These are phyloP conservation scores for Fusarium anguioides DNA, from an alignment of 2,329 filamentous ascomycete species.

Conservation along the genomic window DNA sequence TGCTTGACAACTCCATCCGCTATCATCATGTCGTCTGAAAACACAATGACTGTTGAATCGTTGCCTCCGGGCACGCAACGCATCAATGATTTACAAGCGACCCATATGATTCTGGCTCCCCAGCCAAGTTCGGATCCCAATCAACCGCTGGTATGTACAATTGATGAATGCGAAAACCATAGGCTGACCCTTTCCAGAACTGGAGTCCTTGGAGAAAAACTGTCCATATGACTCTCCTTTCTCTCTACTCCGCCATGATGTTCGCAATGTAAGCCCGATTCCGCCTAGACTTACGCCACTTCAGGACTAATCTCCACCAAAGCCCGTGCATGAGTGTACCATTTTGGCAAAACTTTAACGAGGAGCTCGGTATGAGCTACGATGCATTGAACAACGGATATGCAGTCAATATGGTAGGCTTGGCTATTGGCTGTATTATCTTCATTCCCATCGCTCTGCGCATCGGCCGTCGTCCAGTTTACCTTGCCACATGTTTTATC, in stretches of 20 bases:
- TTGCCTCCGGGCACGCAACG: constrained; percentile 33
- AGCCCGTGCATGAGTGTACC: constrained; percentile 35
- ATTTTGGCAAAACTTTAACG: constrained; percentile 33
- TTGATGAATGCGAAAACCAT: rapidly evolving
- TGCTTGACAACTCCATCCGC: neutral
- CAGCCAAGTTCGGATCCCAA: constrained; percentile 35
- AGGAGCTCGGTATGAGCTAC: constrained; percentile 35
- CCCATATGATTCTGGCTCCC: constrained; percentile 27
- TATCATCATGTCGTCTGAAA: neutral
- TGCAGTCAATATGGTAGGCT: constrained; percentile 45
- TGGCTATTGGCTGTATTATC: constrained; percentile 48
- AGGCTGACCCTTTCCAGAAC: neutral
- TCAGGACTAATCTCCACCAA: neutral
- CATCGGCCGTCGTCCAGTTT: constrained; percentile 47
- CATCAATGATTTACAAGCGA: constrained; percentile 27
- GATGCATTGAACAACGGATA: constrained; percentile 41
- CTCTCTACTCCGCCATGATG: constrained; percentile 33
- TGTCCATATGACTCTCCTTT: constrained; percentile 17
- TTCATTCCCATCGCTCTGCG: constrained; percentile 50
- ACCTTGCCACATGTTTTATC: constrained; percentile 41
- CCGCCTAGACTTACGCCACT: too few relatives aligned
- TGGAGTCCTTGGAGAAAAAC: constrained; percentile 34
- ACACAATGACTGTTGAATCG: neutral
- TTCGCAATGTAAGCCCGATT: constrained; percentile 28
- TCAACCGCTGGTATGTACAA: constrained; percentile 22